Evolutionary conservation across 1,139 yeast species (phyloP), one percentile per base, ranked within the genome.

Genomic region (Wickerhamomyces sp.): DNA sequence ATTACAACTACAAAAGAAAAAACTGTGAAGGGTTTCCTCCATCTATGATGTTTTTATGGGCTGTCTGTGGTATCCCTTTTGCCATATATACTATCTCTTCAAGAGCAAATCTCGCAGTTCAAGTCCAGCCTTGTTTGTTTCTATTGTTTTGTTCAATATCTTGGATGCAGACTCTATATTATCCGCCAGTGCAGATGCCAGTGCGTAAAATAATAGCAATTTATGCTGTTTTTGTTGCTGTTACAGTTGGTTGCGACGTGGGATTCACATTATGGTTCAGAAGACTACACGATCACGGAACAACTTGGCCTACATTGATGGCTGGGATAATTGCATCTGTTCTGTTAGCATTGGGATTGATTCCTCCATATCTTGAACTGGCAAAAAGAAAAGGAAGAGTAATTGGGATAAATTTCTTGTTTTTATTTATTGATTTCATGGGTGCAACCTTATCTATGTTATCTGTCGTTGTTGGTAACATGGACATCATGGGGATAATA

Each of bases 311-410:
- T 8, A 75, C 81, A 59, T 64, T 88, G 34, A 72, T 90, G 39
- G 75, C 88, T 50, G 98, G 97, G 15, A 75, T 87, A 14, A 53
- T 87, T 36, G 96, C 97, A 0, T 79, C 95, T 0, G 71, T 90
- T 0, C 63, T 87, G 27, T 69, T 91, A 29, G 95, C 88, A 0
- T 58, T 78, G 2, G 98, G 98, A 0, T 71, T 91, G 39, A 58
- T 91, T 2, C 97, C 97, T 0, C 97, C 97, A 6, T 91, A 90
- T 63, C 81, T 81, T 57, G 98, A 91, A 61, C 69, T 91, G 34
- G 78, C 79, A 34, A 87, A 87, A 60, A 75, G 96, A 50, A 65
- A 76, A 41, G 97, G 97, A 3, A 70, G 88, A 41, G 97, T 91
- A 6, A 79, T 89, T 6, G 98, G 98, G 0, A 84, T 91, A 57